Conservation (phyloP, 2,329 filamentous ascomycete species). For the Arthrobotrys pseudoclavata region DNA sequence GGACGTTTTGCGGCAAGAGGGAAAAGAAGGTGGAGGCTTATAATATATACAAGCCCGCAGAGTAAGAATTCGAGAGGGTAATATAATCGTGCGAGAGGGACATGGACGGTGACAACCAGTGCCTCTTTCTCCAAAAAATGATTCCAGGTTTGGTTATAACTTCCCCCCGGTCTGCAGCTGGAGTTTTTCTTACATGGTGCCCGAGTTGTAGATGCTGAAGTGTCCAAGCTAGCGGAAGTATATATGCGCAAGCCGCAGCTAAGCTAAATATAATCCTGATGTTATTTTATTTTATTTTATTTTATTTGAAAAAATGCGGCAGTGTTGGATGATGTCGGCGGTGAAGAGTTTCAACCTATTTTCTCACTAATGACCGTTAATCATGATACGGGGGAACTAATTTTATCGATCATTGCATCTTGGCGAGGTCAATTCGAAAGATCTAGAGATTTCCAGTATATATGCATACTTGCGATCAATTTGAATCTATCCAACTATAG, state of each 20-base stretch:
- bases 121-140: neutral
- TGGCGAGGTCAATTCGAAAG: neutral
- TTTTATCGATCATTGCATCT: conserved; percentile 1
- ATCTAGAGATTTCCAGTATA: no score
- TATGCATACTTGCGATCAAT: no score
- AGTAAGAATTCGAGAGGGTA: neutral
- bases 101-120: conserved; percentile 1
- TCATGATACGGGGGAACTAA: neutral
- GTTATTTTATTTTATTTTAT: neutral
- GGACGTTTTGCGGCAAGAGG: neutral
- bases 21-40: neutral
- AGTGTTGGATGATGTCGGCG: conserved; percentile 13
- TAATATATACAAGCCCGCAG: neutral
- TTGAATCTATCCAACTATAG: neutral
- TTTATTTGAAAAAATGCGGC: neutral
- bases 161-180: conserved; percentile 7
- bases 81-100: neutral
- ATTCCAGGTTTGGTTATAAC: conserved; percentile 1
- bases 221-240: no score
- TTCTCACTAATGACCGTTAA: conserved; percentile 2
- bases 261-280: conserved; percentile 8
- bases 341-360: neutral
- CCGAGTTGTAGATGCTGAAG: neutral
- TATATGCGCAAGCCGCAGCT: neutral
- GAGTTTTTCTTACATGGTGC: neutral